These are phyloP conservation scores for Aegilops umbellulata DNA, from an alignment of 176 grass and related monocot species.

Conservation along the genomic window DNA sequence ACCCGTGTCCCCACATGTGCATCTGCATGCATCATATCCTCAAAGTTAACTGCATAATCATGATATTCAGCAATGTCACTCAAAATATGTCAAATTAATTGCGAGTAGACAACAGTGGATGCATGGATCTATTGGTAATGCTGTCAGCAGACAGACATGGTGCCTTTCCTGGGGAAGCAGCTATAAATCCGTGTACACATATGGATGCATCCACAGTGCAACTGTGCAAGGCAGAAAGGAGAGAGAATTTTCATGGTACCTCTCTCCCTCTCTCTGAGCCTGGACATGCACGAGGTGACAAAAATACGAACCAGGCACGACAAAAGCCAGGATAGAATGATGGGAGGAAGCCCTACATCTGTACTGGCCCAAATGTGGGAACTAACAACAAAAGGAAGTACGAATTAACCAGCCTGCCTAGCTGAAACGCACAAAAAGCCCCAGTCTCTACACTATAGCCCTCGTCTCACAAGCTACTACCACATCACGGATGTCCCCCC, in stretches of 20 bases:
- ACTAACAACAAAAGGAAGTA: constrained; percentile 26
- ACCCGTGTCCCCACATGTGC: constrained; percentile 79
- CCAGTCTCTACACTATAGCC: neutral
- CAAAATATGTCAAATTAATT: neutral
- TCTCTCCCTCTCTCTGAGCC: neutral
- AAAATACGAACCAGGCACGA: constrained; percentile 18
- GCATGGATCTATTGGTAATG: neutral
- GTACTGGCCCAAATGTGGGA: constrained; percentile 10
- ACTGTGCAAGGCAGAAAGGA: neutral
- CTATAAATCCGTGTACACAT: constrained; percentile 6
- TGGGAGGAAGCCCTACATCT: constrained; percentile 4
- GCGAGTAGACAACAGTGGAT: neutral
- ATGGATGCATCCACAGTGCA: constrained; percentile 12
- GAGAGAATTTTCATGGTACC: neutral
- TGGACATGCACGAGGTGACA: neutral
- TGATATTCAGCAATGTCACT: neutral
- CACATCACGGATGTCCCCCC: neutral
- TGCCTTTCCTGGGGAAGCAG: neutral
- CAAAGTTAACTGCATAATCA: neutral
- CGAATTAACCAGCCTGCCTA: constrained; percentile 9
- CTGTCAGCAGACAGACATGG: neutral
- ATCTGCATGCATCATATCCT: constrained; percentile 26
- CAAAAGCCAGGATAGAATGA: constrained; percentile 21
- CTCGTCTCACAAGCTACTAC: neutral
- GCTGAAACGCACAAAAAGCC: neutral